A percentile compares a stretch with the other conserved stretches of the same genome.
Conservation (phyloP, 495 filamentous ascomycete genomes). For the Annulohypoxylon moriforme region DNA sequence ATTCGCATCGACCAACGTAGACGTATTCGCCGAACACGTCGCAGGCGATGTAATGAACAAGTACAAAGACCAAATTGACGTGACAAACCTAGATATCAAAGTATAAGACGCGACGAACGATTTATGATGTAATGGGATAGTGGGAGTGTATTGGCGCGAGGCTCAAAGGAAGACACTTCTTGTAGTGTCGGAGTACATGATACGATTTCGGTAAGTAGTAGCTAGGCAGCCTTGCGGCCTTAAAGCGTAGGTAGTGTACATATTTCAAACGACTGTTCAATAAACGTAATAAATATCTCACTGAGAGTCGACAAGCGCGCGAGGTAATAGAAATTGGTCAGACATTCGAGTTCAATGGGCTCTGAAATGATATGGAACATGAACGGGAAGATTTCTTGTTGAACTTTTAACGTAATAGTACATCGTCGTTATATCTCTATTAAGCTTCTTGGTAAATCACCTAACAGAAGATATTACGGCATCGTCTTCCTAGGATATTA, state of each 20-base stretch:
- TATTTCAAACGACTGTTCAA: background rate
- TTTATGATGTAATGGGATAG: background rate
- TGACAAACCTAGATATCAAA: conserved; percentile 34
- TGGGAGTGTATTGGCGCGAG: background rate
- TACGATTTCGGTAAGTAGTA: background rate
- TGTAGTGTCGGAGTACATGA: background rate
- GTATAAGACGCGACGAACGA: conserved; percentile 3
- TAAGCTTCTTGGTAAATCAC: too few relatives aligned
- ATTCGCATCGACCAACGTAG: conserved; percentile 71
- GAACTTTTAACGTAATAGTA: background rate
- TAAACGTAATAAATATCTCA: background rate
- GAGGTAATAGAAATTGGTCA: background rate
- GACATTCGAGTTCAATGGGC: background rate
- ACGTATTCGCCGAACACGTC: conserved; percentile 73
- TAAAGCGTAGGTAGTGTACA: background rate
- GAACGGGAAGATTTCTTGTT: too few relatives aligned
- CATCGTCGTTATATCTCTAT: too few relatives aligned
- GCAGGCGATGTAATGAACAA: conserved; percentile 61
- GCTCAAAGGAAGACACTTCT: background rate
- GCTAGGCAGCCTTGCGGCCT: background rate
- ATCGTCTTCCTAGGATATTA: too few relatives aligned
- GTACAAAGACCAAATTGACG: conserved; percentile 54
- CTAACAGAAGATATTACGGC: too few relatives aligned
- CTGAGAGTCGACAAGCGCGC: background rate
- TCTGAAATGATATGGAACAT: background rate